phyloP scores from a whole-genome alignment of 441 rosid genomes.

The Aleurites moluccanus region DNA sequence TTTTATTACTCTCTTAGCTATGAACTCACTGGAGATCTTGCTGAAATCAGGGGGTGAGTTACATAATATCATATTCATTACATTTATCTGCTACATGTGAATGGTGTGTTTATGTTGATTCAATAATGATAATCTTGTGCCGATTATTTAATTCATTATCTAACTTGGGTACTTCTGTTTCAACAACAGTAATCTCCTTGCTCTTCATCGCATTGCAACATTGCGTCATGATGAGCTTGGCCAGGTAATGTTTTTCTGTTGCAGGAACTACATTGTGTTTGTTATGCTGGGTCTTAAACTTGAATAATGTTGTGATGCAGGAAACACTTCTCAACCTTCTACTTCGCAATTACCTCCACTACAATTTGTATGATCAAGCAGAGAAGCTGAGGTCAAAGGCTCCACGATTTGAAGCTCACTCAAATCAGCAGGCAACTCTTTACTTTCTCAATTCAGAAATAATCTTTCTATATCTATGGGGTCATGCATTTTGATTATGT shows the following conservation, averaged over 20 bases:
- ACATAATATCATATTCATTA: not conserved
- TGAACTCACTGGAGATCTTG: constrained; percentile 66
- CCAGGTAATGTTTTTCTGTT: constrained; percentile 41
- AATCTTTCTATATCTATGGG: not conserved
- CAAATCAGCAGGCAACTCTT: constrained; percentile 58
- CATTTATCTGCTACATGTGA: not conserved
- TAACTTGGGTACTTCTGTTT: constrained; percentile 15
- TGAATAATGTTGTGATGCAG: constrained; percentile 34
- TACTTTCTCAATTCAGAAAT: not conserved
- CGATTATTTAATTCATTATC: constrained; percentile 1
- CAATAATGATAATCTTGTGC: not conserved
- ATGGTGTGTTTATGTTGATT: not conserved
- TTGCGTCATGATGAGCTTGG: constrained; percentile 73
- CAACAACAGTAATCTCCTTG: constrained; percentile 50
- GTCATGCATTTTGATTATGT: not conserved
- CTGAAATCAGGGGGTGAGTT: constrained; percentile 70
- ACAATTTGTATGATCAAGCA: constrained; percentile 75
- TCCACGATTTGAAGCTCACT: constrained; percentile 69
- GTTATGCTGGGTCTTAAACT: constrained; percentile 14
- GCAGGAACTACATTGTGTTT: not conserved
- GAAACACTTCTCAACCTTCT: constrained; percentile 75
- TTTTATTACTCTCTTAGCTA: constrained; percentile 72
- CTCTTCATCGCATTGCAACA: constrained; percentile 64
- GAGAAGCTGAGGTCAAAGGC: constrained; percentile 83
- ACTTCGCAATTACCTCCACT: constrained; percentile 75